Evolutionary conservation across 768 basidiomycete species (phyloP).

Genomic region (Candolleomyces aberdarensis): DNA sequence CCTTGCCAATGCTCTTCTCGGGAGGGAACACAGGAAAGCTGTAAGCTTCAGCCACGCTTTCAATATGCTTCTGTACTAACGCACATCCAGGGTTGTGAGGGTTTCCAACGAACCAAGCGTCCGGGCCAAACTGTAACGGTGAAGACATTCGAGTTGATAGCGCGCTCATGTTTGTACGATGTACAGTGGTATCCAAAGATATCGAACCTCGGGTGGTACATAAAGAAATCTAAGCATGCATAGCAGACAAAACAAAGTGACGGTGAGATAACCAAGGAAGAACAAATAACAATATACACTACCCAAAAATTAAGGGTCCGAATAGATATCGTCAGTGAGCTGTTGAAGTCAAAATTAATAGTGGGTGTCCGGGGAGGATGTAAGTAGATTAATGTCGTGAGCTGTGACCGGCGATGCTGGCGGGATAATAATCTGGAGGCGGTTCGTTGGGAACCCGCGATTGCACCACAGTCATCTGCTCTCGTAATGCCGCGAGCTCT

Average conservation of each 20-base stretch:
- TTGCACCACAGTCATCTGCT: conserved; percentile 3
- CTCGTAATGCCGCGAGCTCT: conserved; percentile 2
- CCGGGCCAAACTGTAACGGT: conserved; percentile 30
- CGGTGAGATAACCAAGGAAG: not conserved
- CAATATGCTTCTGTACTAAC: conserved; percentile 3
- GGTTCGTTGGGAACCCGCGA: not conserved
- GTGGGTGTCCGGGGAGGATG: not conserved
- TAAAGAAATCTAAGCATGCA: no score
- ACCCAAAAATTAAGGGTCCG: not conserved
- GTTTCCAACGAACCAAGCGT: conserved; percentile 41
- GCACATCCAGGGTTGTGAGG: conserved; percentile 47
- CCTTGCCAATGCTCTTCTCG: conserved; percentile 68
- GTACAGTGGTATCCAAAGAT: no score
- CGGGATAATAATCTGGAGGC: conserved; percentile 6
- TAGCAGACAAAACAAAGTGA: not conserved
- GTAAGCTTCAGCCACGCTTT: conserved; percentile 26
- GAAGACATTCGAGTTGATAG: not conserved
- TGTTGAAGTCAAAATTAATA: not conserved
- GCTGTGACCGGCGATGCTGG: not conserved
- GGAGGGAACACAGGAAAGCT: conserved; percentile 83
- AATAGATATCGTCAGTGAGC: not conserved
- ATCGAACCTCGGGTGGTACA: no score
- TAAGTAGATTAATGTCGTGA: not conserved
- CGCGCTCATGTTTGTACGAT: no score
- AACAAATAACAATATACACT: no score